A percentile compares a stretch with the other conserved stretches of the same genome.
These are phyloP conservation scores for Eutypella sp. DNA, from an alignment of 2,329 filamentous ascomycete species.

Conservation along the genomic window DNA sequence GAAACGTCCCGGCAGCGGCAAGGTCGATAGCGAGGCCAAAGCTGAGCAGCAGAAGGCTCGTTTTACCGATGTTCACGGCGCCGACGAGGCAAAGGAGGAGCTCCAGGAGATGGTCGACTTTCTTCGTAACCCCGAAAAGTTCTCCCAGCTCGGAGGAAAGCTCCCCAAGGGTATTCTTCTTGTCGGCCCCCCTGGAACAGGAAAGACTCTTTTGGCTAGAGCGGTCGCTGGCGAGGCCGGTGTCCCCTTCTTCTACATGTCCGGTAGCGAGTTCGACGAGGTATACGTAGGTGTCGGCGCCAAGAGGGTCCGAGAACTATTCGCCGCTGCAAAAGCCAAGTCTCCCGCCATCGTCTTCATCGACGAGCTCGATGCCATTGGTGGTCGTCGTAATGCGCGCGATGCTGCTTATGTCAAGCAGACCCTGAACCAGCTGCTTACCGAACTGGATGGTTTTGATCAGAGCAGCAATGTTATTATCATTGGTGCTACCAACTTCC, in stretches of 20 bases:
- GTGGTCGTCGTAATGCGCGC: conserved; percentile 84
- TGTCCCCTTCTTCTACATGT: conserved; percentile 99
- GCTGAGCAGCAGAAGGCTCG: conserved; percentile 87
- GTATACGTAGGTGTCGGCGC: conserved; percentile 96
- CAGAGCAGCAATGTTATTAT: conserved; percentile 94
- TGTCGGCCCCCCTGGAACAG: conserved; percentile 92
- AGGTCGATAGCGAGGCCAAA: conserved; percentile 75
- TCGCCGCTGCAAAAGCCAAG: conserved; percentile 75
- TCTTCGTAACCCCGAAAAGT: conserved; percentile 85
- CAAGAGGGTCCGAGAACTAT: conserved; percentile 94
- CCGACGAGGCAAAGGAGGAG: conserved; percentile 97
- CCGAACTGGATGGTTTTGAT: conserved; percentile 94
- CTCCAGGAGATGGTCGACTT: conserved; percentile 97
- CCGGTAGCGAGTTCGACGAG: conserved; percentile 96
- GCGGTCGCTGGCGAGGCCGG: conserved; percentile 96
- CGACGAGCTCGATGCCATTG: conserved; percentile 90
- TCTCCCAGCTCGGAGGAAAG: conserved; percentile 91
- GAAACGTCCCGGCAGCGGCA: conserved; percentile 72
- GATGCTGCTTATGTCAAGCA: conserved; percentile 96
- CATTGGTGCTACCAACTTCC: conserved; percentile 93
- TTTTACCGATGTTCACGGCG: conserved; percentile 93
- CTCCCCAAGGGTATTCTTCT: conserved; percentile 94
- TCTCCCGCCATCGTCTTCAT: conserved; percentile 93
- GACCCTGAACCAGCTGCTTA: conserved; percentile 93
- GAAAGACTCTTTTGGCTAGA: conserved; percentile 91